Conservation (phyloP, 139 green algal species). For the Chara braunii region DNA sequence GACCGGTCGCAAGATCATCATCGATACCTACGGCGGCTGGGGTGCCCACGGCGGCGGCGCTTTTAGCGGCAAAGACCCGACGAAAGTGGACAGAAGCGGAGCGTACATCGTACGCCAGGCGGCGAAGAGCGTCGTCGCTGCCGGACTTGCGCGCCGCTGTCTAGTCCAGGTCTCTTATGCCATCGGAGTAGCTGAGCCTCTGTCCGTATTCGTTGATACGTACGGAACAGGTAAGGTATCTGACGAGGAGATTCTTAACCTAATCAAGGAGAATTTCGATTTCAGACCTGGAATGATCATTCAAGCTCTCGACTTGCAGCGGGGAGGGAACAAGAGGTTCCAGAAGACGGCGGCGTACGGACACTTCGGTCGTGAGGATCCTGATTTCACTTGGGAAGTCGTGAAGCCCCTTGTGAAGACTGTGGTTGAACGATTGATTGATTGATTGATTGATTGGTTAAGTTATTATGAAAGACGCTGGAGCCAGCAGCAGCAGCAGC, state of each 20-base stretch:
- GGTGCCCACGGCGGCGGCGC: conserved; percentile 92
- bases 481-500: too few relatives aligned
- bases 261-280: conserved; percentile 91
- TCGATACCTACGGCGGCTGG: conserved; percentile 98
- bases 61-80: conserved; percentile 71
- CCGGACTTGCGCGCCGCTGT: conserved; percentile 62
- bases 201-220: conserved; percentile 92
- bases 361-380: conserved; percentile 86
- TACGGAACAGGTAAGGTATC: conserved; percentile 85
- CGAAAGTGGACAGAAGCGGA: conserved; percentile 71
- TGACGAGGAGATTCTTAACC: conserved; percentile 80
- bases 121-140: conserved; percentile 89
- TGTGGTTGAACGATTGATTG: too few relatives aligned
- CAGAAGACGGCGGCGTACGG: conserved; percentile 90
- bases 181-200: conserved; percentile 94
- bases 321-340: conserved; percentile 78
- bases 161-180: conserved; percentile 80
- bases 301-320: too few relatives aligned
- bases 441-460: too few relatives aligned
- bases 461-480: too few relatives aligned
- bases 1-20: conserved; percentile 98
- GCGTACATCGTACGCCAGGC: conserved; percentile 95
- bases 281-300: too few relatives aligned
- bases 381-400: conserved; percentile 92
- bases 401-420: conserved; percentile 56